phyloP scores from a whole-genome alignment of 495 filamentous ascomycete species.

The Neurospora discreta region DNA sequence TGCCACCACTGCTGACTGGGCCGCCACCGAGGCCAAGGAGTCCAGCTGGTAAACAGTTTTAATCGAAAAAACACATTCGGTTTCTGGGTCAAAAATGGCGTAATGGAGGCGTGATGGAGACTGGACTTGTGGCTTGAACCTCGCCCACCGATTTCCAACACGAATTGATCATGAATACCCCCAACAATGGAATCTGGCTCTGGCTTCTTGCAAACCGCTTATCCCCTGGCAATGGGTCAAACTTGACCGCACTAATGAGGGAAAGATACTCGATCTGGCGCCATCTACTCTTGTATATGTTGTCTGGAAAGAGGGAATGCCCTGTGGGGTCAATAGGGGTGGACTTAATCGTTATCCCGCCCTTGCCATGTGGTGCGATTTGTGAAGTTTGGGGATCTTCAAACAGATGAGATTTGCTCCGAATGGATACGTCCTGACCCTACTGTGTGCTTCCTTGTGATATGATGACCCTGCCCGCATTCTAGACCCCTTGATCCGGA shows the following conservation, averaged over 20 bases:
- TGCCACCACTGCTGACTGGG: slow-evolving; percentile 54
- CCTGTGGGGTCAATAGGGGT: slow-evolving; percentile 60
- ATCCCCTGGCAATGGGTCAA: slow-evolving; percentile 25
- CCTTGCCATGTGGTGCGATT: slow-evolving; percentile 16
- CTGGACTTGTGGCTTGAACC: slow-evolving; percentile 13
- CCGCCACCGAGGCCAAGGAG: slow-evolving; percentile 47
- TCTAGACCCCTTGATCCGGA: not conserved
- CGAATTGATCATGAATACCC: slow-evolving; percentile 10
- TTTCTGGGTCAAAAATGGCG: slow-evolving; percentile 14
- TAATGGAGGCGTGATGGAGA: slow-evolving; percentile 14
- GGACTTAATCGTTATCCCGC: slow-evolving; percentile 46
- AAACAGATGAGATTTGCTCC: not conserved
- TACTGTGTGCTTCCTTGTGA: not conserved
- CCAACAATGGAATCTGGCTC: slow-evolving; percentile 4
- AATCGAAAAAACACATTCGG: slow-evolving; percentile 14
- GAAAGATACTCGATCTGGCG: slow-evolving; percentile 69
- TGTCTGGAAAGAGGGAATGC: slow-evolving; percentile 68
- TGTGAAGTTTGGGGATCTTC: slow-evolving; percentile 1
- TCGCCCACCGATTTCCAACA: slow-evolving; percentile 10
- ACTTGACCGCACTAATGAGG: slow-evolving; percentile 82
- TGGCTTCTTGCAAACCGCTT: slow-evolving; percentile 8
- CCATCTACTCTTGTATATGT: slow-evolving; percentile 28
- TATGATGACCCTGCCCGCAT: not conserved
- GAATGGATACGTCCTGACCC: not conserved
- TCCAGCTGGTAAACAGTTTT: slow-evolving; percentile 48